Base-by-base conservation (phyloP, 345 rosid species). In the Camelina hispida region DNA sequence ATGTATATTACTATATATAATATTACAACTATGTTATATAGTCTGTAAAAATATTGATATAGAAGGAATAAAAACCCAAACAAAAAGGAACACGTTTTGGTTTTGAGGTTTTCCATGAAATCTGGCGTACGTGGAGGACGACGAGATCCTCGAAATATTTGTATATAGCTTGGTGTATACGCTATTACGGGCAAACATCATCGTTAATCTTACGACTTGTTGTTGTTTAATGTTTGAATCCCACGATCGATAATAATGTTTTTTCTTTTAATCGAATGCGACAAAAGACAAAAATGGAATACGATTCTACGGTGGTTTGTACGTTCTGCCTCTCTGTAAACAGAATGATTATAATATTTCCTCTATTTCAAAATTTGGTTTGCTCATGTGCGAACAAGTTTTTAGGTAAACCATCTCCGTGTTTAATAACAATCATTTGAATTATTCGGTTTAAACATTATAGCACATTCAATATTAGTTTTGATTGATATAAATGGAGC, bases 131-230 rank as follows among this genome's bases (percentile, higher is more conserved):
- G 66, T 78, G 62, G 35, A 71, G 62, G 35, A 71, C 57, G 67
- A 57, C 62, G 62, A 78, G 72, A 72, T 55, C 61, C 67, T 72
- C 76, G 22, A 77, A 65, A 72, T 42, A 71, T 57, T 18, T 71
- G 56, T 40, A 66, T 25, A 50, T 76, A 47, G 62, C 72, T 78
- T 65, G 23, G 58, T 42, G 35, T 71, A 48, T 66, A 78, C 79
- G 79, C 65, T 35, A 37, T 77, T 77, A 70, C 60, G 71, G 15
- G 46, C 30, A 28, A 69, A 51, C 67, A 70, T 57, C 80, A 48
- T 70, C 80, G 76, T 77, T 32, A 35, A 72, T 64, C 67, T 70
- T 70, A 70, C 72, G 76, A 77, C 67, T 65, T 77, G 35, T 64
- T 62, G 46, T 22, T 77, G 66, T 76, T 54, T 58, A 23, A 46